phyloP scores from a whole-genome alignment of 352 stramenopile genomes.

The Globisporangium recalcitrans region DNA sequence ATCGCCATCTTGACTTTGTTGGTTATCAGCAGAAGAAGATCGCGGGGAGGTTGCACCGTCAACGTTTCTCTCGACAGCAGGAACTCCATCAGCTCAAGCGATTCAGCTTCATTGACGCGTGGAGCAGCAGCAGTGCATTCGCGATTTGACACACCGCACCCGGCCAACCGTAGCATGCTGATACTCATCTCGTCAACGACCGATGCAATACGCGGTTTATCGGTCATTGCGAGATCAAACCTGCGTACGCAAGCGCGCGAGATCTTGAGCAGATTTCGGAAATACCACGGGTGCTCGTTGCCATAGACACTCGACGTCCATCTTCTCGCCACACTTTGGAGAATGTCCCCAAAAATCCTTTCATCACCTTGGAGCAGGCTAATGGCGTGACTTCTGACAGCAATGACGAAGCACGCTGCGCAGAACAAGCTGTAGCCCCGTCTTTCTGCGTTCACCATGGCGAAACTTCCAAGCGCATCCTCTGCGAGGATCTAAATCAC shows the following conservation, averaged over 20 bases:
- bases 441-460: slow-evolving; percentile 11
- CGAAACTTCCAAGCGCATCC: slow-evolving; percentile 21
- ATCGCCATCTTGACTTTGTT: slow-evolving; percentile 10
- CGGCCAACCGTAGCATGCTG: slow-evolving; percentile 9
- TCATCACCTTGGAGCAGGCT: slow-evolving; percentile 1
- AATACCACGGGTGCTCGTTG: slow-evolving; percentile 5
- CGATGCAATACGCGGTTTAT: background rate
- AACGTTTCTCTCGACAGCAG: slow-evolving; percentile 8
- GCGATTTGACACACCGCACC: background rate
- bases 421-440: slow-evolving; percentile 35
- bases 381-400: slow-evolving; percentile 5
- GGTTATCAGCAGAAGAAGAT: background rate
- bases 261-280: slow-evolving; percentile 15
- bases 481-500: slow-evolving; percentile 17
- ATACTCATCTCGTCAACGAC: slow-evolving; percentile 11
- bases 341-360: background rate
- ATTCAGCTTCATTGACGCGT: background rate
- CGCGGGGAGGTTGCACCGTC: background rate
- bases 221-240: background rate
- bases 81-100: slow-evolving; percentile 8
- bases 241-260: slow-evolving; percentile 15
- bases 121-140: background rate
- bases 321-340: slow-evolving; percentile 4
- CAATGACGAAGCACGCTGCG: slow-evolving; percentile 40
- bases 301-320: background rate